Conservation (phyloP, 129 eudicot species). For the Gnaphalium uliginosum region DNA sequence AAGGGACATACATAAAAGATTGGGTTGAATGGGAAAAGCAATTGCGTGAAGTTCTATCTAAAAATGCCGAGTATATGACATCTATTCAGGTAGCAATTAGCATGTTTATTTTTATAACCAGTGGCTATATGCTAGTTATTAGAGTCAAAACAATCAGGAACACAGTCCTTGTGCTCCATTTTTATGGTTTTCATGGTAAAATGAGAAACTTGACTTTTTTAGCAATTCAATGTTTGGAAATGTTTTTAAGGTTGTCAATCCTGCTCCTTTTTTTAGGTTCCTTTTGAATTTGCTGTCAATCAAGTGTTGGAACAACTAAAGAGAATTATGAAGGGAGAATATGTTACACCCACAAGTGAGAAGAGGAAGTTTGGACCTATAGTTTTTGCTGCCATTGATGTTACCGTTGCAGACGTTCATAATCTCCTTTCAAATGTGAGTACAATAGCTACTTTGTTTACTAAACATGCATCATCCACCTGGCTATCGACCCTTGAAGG, state of each 20-base stretch:
- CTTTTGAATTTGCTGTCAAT: conserved; percentile 66
- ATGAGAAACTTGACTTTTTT: neutral
- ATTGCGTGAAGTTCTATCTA: conserved; percentile 53
- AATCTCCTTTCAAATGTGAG: conserved; percentile 65
- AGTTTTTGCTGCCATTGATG: conserved; percentile 76
- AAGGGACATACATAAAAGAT: conserved; percentile 67
- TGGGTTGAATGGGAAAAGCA: conserved; percentile 90
- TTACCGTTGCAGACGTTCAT: conserved; percentile 56
- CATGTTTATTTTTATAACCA: neutral
- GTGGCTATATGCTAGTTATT: neutral
- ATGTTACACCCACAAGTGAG: conserved; percentile 55
- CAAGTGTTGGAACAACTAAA: conserved; percentile 65
- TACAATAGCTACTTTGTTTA: conserved; percentile 11
- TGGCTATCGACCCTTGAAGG: neutral
- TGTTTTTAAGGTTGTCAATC: conserved; percentile 9
- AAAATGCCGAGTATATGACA: conserved; percentile 59
- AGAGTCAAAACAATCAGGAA: neutral
- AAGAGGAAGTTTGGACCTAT: conserved; percentile 67
- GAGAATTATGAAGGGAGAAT: conserved; percentile 75
- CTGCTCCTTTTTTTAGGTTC: conserved; percentile 55
- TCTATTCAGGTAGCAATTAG: conserved; percentile 70
- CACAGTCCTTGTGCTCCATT: neutral
- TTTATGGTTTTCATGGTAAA: neutral
- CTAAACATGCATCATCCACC: conserved; percentile 10
- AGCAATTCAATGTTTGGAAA: neutral